Conservation (phyloP, 257 asterid species). For the Primulina tabacum region DNA sequence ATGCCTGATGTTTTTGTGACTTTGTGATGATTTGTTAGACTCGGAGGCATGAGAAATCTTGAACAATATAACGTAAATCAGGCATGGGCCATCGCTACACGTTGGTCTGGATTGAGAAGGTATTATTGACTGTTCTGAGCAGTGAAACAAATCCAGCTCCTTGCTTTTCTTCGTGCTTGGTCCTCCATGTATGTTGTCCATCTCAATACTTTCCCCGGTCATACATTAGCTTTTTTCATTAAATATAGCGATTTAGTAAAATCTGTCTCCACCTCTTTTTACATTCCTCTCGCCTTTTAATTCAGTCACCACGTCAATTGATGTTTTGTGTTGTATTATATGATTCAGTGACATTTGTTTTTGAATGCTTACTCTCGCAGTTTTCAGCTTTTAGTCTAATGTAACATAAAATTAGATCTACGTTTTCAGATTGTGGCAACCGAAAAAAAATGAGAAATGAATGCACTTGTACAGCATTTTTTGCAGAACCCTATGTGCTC, state of each 20-base stretch:
- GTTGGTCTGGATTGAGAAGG: slow-evolving; percentile 20
- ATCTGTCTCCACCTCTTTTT: slow-evolving; percentile 6
- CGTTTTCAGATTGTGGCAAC: not conserved
- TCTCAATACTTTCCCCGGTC: slow-evolving; percentile 1
- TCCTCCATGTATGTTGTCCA: slow-evolving; percentile 8
- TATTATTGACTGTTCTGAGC: slow-evolving; percentile 4
- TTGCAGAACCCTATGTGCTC: too few species aligned
- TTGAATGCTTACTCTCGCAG: not conserved
- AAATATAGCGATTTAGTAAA: slow-evolving; percentile 26
- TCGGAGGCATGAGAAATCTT: slow-evolving; percentile 22
- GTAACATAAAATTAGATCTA: not conserved
- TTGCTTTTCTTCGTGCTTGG: slow-evolving; percentile 5
- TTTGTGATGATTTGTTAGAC: slow-evolving; percentile 19
- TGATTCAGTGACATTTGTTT: not conserved
- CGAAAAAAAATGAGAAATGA: not conserved
- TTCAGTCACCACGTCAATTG: not conserved
- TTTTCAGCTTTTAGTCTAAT: not conserved
- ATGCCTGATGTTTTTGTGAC: slow-evolving; percentile 17
- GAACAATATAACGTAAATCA: slow-evolving; percentile 30
- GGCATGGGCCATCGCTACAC: slow-evolving; percentile 8
- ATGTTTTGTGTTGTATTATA: slow-evolving; percentile 17
- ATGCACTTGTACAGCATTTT: too few species aligned
- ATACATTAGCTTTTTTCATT: slow-evolving; percentile 3
- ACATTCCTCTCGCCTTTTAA: slow-evolving; percentile 14
- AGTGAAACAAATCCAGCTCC: slow-evolving; percentile 25